Evolutionary conservation across 768 basidiomycete genomes (phyloP).

Genomic region (Tylopilus rubrobrunneus): DNA sequence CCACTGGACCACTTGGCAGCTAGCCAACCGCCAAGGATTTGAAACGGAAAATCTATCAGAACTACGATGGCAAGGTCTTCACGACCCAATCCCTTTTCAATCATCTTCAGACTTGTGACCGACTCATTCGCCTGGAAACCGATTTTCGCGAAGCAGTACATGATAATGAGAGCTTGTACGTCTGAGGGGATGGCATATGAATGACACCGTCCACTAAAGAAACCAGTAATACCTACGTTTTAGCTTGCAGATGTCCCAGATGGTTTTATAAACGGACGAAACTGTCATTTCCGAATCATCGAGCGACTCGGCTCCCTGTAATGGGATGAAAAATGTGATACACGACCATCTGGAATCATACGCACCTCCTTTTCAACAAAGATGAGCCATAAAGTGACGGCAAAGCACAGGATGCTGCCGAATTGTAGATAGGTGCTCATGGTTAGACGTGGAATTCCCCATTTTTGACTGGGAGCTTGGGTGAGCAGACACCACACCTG

Average conservation of each 20-base stretch:
- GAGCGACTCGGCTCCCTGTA: constrained; percentile 68
- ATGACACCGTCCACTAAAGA: not conserved
- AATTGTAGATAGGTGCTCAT: constrained; percentile 81
- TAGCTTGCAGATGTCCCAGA: constrained; percentile 90
- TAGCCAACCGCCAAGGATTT: constrained; percentile 91
- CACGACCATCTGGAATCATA: not conserved
- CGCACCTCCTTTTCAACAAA: constrained; percentile 87
- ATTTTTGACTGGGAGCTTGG: constrained; percentile 49
- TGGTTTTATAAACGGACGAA: constrained; percentile 84
- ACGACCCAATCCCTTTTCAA: constrained; percentile 93
- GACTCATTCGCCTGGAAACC: constrained; percentile 95
- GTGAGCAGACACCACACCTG: constrained; percentile 7
- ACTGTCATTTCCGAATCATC: constrained; percentile 88
- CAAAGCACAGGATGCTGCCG: constrained; percentile 77
- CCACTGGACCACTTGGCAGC: constrained; percentile 90
- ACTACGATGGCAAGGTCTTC: constrained; percentile 96
- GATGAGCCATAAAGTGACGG: constrained; percentile 84
- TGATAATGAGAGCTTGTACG: constrained; percentile 78
- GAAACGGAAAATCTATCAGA: constrained; percentile 96
- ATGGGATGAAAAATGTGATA: not conserved
- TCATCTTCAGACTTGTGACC: constrained; percentile 85
- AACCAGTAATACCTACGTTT: constrained; percentile 54
- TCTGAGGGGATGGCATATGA: constrained; percentile 45
- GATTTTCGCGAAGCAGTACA: constrained; percentile 90
- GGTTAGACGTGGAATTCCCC: constrained; percentile 71